Percentiles rank a stretch among this genome's conserved stretches.
These are phyloP conservation scores for Russula sp. DNA, from an alignment of 768 basidiomycete genomes.

Conservation along the genomic window DNA sequence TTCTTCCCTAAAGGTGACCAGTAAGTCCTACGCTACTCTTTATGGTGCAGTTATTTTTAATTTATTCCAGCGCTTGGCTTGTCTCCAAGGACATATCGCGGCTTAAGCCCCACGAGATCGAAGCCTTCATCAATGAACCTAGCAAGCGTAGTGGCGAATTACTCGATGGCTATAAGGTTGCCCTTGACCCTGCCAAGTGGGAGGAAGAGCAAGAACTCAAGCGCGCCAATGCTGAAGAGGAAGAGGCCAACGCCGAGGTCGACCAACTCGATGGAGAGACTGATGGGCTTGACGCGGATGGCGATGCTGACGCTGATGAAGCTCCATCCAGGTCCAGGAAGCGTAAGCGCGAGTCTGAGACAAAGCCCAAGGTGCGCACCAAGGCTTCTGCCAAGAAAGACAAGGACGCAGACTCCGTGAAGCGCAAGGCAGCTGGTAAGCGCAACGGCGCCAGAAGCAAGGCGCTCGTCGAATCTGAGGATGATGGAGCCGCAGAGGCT, in stretches of 20 bases:
- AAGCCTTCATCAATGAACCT: conserved; percentile 74
- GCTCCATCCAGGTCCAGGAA: conserved; percentile 49
- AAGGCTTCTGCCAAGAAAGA: conserved; percentile 49
- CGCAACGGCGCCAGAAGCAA: conserved; percentile 62
- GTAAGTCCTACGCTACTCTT: conserved; percentile 51
- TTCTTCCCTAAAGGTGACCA: conserved; percentile 96
- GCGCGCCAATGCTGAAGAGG: conserved; percentile 39
- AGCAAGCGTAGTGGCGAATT: conserved; percentile 77
- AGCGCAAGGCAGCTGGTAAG: conserved; percentile 41
- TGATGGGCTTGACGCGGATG: conserved; percentile 48
- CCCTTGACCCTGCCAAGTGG: conserved; percentile 70
- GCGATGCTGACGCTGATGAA: conserved; percentile 40
- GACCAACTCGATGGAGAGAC: conserved; percentile 61
- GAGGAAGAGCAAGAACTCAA: conserved; percentile 45
- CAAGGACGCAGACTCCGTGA: conserved; percentile 40
- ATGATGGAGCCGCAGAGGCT: conserved; percentile 46
- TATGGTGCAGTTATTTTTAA: conserved; percentile 23
- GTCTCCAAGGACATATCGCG: conserved; percentile 76
- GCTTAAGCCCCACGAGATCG: conserved; percentile 76
- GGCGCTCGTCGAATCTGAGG: conserved; percentile 65
- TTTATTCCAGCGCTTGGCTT: conserved; percentile 70
- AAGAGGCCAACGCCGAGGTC: conserved; percentile 58
- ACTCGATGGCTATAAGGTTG: conserved; percentile 70
- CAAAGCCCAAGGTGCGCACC: conserved; percentile 42
- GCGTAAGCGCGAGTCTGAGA: conserved; percentile 64